Evolutionary conservation across 164 flowering plant species (phyloP), one percentile per base, ranked within the genome.

Genomic region (Piper longum): DNA sequence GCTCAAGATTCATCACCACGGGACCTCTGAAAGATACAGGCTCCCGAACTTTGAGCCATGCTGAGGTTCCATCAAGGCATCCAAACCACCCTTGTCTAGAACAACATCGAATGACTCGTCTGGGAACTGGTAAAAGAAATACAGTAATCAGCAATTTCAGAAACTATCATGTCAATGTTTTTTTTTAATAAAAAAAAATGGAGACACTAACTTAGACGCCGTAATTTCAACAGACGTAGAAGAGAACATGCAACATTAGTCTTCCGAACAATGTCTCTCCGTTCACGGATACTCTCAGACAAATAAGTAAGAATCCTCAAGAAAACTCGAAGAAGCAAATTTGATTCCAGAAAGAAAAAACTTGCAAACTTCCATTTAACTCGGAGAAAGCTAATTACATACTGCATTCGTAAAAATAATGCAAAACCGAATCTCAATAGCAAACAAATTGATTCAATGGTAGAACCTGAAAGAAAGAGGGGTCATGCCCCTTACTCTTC

Each of bases 61-160:
- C 73, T 88, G 79, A 4, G 96, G 96, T 78, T 92, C 98, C 98
- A 92, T 89, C 72, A 92, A 70, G 74, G 98, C 98, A 86, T 92
- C 98, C 78, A 92, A 78, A 60, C 96, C 98, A 54, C 98, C 98
- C 63, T 92, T 92, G 72, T 92, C 98, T 70, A 92, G 70, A 59
- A 89, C 79, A 66, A 69, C 82, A 78, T 88, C 90, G 74, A 92
- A 92, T 16, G 71, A 71, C 62, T 67, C 86, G 66, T 80, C 83
- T 41, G 64, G 56, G 64, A 89, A 85, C 98, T 91, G 82, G 66
- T 45, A 62, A 61, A 76, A 56, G 40, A 56, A 65, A 62, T 12
- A 13, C 14, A 48, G 14, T 26, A 48, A 5, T 48, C 52, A 5
- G 52, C 9, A 5, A 48, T 48, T 48, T 48, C 52, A 48, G 52